These are phyloP conservation scores for Globisporangium nunn DNA, from an alignment of 352 stramenopile genomes.

Conservation along the genomic window DNA sequence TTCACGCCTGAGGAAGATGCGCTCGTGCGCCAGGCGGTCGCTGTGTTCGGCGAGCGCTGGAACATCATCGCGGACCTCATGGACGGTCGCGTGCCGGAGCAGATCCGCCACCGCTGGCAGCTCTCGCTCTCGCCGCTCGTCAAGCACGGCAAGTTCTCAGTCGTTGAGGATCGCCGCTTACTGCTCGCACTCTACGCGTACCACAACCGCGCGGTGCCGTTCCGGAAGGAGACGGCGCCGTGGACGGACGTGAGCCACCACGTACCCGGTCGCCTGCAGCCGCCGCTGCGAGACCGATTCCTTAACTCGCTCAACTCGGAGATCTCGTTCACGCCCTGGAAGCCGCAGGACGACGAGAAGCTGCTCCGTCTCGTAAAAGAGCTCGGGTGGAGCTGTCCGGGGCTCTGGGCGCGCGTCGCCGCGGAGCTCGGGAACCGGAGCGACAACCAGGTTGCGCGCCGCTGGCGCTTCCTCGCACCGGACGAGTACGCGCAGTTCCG, in stretches of 20 bases:
- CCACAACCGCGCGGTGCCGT: conserved; percentile 27
- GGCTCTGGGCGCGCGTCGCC: conserved; percentile 38
- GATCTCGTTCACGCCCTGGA: conserved; percentile 54
- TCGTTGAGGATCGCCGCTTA: conserved; percentile 62
- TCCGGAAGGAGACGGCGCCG: conserved; percentile 36
- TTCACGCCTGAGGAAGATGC: conserved; percentile 48
- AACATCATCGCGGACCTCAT: conserved; percentile 72
- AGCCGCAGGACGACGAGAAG: conserved; percentile 37
- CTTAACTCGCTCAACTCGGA: conserved; percentile 63
- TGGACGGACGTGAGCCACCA: conserved; percentile 68
- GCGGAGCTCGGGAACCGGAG: conserved; percentile 38
- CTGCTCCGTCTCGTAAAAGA: conserved; percentile 29
- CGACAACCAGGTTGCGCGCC: conserved; percentile 37
- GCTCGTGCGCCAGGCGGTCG: conserved; percentile 40
- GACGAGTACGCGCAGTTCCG: conserved; percentile 22
- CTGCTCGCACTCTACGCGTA: conserved; percentile 55
- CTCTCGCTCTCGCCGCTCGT: conserved; percentile 52
- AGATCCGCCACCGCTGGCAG: conserved; percentile 74
- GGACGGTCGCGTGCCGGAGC: conserved; percentile 62
- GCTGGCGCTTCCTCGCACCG: conserved; percentile 35
- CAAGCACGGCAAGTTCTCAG: conserved; percentile 64
- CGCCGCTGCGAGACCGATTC: conserved; percentile 56
- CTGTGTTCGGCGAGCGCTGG: conserved; percentile 73
- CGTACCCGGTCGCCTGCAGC: conserved; percentile 38
- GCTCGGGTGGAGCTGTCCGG: conserved; percentile 26